Evolutionary conservation across 2,329 filamentous ascomycete species (phyloP).

Genomic region (Kalmusia sp.): DNA sequence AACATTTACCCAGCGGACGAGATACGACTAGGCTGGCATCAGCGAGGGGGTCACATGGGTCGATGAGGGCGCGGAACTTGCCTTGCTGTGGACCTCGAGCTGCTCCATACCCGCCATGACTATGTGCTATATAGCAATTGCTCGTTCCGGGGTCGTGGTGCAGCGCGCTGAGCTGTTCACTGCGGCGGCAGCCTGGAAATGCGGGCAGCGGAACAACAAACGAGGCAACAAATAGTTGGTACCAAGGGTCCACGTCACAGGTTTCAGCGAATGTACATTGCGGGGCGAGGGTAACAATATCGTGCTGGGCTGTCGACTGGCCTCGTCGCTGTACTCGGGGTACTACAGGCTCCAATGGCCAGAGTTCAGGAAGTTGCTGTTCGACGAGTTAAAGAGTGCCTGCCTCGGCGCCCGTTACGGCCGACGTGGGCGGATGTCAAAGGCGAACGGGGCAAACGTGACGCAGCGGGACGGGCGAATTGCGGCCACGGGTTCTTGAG

Average conservation of each 20-base stretch:
- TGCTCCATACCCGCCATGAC: constrained; percentile 93
- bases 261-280: constrained; percentile 26
- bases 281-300: constrained; percentile 2
- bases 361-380: background rate
- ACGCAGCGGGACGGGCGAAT: background rate
- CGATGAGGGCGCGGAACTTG: constrained; percentile 50
- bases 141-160: background rate
- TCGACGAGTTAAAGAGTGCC: constrained; percentile 7
- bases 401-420: constrained; percentile 1
- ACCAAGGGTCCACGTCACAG: constrained; percentile 6
- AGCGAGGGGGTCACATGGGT: constrained; percentile 15
- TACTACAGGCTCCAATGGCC: constrained; percentile 11
- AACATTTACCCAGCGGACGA: constrained; percentile 96
- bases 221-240: constrained; percentile 1
- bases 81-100: constrained; percentile 97
- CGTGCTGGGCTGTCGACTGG: background rate
- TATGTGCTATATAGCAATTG: background rate
- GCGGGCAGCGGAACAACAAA: constrained; percentile 14
- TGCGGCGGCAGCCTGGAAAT: constrained; percentile 17
- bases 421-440: background rate
- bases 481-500: background rate
- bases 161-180: background rate
- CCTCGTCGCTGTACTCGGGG: background rate
- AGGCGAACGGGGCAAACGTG: constrained; percentile 1
- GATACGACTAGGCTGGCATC: constrained; percentile 75